Conservation (phyloP, 352 stramenopile genomes). For the Phytopythium delawarense region DNA sequence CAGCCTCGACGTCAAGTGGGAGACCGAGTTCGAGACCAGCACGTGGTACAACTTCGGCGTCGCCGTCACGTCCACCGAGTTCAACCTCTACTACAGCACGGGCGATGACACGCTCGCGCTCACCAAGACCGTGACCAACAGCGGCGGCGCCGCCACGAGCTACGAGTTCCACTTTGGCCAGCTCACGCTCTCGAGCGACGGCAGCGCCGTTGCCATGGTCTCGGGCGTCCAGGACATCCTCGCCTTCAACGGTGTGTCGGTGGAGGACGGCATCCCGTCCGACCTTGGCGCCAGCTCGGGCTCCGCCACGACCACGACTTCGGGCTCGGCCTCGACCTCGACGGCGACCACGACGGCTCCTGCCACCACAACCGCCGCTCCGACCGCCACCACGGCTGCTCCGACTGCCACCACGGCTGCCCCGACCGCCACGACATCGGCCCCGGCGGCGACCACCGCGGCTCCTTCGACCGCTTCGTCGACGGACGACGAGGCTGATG, state of each 20-base stretch:
- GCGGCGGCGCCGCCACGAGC: conserved; percentile 17
- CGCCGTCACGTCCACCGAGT: conserved; percentile 28
- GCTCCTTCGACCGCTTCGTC: conserved; percentile 6
- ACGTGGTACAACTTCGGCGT: conserved; percentile 78
- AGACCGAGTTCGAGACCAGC: conserved; percentile 37
- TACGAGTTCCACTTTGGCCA: conserved; percentile 67
- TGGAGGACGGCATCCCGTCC: conserved; percentile 38
- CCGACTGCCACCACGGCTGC: conserved; percentile 8
- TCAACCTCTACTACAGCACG: conserved; percentile 52
- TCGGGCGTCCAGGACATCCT: conserved; percentile 44
- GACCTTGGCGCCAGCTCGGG: conserved; percentile 15
- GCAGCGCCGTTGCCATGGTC: conserved; percentile 43
- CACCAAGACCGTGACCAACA: conserved; percentile 32
- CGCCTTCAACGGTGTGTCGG: conserved; percentile 62
- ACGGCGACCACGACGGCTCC: conserved; percentile 1
- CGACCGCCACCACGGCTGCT: conserved; percentile 11
- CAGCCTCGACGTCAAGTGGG: conserved; percentile 44
- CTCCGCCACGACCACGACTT: conserved; percentile 14
- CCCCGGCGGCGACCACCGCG: conserved; percentile 11
- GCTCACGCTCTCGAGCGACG: conserved; percentile 63
- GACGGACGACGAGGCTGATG: background rate
- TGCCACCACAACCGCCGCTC: conserved; percentile 11
- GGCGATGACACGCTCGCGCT: conserved; percentile 35
- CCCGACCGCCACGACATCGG: conserved; percentile 6
- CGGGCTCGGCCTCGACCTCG: background rate